These are phyloP conservation scores for Aspergillus biplanus DNA, from an alignment of 495 filamentous ascomycete genomes.

Conservation along the genomic window DNA sequence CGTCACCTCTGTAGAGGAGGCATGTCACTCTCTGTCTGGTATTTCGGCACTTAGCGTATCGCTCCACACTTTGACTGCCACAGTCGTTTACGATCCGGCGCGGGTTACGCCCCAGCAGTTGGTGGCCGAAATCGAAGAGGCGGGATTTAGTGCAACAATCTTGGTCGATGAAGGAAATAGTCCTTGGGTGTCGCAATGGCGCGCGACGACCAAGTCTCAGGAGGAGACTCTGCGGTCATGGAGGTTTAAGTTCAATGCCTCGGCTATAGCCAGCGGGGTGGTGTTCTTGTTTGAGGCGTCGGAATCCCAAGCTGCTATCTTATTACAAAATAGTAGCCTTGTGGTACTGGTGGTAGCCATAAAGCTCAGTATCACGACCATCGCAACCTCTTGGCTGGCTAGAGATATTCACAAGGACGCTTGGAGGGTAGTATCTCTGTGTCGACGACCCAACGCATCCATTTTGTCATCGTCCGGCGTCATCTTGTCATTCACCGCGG, in stretches of 20 bases:
- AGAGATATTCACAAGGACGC: neutral
- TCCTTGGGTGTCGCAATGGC: too few relatives aligned
- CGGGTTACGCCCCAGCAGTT: neutral
- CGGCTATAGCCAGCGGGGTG: too few relatives aligned
- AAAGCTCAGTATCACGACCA: neutral
- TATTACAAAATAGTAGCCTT: too few relatives aligned
- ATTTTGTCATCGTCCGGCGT: neutral
- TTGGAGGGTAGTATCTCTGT: neutral
- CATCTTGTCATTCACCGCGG: neutral
- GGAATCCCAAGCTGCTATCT: too few relatives aligned
- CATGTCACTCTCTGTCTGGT: neutral
- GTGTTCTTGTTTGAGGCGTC: too few relatives aligned
- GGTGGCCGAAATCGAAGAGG: too few relatives aligned
- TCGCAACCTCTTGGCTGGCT: neutral
- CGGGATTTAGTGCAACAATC: too few relatives aligned
- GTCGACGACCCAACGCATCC: neutral
- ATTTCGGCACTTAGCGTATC: neutral
- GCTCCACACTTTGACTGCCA: neutral
- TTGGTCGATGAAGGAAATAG: too few relatives aligned
- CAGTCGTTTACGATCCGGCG: neutral
- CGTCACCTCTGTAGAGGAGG: neutral
- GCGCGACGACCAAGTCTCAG: too few relatives aligned
- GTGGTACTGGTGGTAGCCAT: neutral
- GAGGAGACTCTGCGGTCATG: too few relatives aligned
- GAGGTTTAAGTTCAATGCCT: too few relatives aligned